Percentiles rank a stretch among this genome's conserved stretches.
Conservation (phyloP, 108 stramenopile species). For the Fragilaria radians region DNA sequence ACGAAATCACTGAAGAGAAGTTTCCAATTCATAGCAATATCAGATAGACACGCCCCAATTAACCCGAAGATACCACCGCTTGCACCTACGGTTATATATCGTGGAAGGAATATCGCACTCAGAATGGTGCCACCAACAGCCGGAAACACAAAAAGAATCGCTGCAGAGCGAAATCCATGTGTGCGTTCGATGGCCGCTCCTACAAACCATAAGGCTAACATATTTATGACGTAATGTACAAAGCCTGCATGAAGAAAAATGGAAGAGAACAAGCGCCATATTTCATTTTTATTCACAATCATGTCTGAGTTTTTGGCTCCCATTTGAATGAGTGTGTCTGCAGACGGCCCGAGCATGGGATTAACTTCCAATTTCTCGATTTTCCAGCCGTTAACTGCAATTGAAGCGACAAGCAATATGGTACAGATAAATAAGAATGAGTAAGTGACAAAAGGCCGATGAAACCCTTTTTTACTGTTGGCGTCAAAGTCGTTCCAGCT, state of each 20-base stretch:
- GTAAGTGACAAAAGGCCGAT: slow-evolving; percentile 75
- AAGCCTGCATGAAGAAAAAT: slow-evolving; percentile 95
- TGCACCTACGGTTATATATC: slow-evolving; percentile 88
- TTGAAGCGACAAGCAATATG: slow-evolving; percentile 53
- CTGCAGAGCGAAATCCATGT: slow-evolving; percentile 68
- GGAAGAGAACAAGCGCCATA: slow-evolving; percentile 74
- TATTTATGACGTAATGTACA: slow-evolving; percentile 88
- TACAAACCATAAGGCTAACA: slow-evolving; percentile 86
- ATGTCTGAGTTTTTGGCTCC: slow-evolving; percentile 86
- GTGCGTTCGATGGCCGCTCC: slow-evolving; percentile 84
- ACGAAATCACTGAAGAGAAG: slow-evolving; percentile 71
- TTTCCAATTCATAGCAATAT: slow-evolving; percentile 92
- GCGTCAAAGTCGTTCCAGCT: slow-evolving; percentile 79
- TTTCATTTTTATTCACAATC: slow-evolving; percentile 83
- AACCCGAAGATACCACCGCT: slow-evolving; percentile 91
- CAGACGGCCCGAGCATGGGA: slow-evolving; percentile 77
- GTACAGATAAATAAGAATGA: slow-evolving; percentile 59
- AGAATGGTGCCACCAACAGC: slow-evolving; percentile 85
- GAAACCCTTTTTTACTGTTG: slow-evolving; percentile 42
- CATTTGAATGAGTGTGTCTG: slow-evolving; percentile 72
- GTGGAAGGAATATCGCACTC: slow-evolving; percentile 85
- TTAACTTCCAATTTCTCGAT: slow-evolving; percentile 80
- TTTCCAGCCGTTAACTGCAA: slow-evolving; percentile 76
- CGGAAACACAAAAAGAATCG: slow-evolving; percentile 61
- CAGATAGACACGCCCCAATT: slow-evolving; percentile 86